A percentile compares a stretch with the other conserved stretches of the same genome.
Conservation (phyloP, 306 rosid genomes). For the Citrullus mucosospermus region DNA sequence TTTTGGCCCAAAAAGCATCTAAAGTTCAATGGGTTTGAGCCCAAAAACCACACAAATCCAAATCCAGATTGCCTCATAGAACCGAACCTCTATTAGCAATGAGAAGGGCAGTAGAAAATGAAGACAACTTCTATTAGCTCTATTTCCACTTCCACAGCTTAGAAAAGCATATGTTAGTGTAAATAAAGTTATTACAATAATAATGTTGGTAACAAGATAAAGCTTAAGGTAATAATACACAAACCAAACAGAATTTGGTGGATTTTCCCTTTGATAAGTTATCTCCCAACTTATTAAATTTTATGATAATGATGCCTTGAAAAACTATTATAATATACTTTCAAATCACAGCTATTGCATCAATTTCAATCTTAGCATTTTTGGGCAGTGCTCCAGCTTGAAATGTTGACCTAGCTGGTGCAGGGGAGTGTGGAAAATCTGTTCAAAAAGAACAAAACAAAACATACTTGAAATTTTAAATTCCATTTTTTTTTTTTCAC, state of each 20-base stretch:
- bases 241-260: not conserved
- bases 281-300: not conserved
- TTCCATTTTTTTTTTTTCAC: not conserved
- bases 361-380: conserved; percentile 94
- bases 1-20: too few relatives aligned
- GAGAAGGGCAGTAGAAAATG: not conserved
- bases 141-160: not conserved
- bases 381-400: conserved; percentile 79
- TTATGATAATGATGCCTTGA: too few relatives aligned
- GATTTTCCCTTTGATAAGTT: not conserved
- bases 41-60: too few relatives aligned
- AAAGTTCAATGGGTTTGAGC: too few relatives aligned
- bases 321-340: not conserved
- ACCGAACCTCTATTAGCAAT: not conserved
- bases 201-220: not conserved
- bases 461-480: not conserved
- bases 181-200: not conserved
- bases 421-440: conserved; percentile 56
- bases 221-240: too few relatives aligned
- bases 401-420: conserved; percentile 84
- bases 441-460: not conserved
- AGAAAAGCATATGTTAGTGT: not conserved
- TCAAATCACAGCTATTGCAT: conserved; percentile 68
- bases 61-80: too few relatives aligned
- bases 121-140: not conserved